Base-by-base conservation (phyloP, 2,329 filamentous ascomycete species). In the Onygenales sp. region DNA sequence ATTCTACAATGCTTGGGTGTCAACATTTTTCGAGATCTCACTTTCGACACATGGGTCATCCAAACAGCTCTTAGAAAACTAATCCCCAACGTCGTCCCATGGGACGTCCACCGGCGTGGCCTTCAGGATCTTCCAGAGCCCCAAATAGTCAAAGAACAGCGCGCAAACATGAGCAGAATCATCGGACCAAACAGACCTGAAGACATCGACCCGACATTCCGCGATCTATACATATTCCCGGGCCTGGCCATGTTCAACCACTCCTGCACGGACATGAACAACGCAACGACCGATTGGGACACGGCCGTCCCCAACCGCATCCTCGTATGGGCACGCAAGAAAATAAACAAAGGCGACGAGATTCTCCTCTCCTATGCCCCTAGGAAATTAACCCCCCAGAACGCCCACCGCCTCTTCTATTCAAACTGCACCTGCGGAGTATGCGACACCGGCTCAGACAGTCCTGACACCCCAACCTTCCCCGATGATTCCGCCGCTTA, bases 1-100 rank as follows among this genome's bases (percentile, higher is more conserved):
- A 70, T 70, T 14, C 57, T 70, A 11, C 57, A 62, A 33, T 56
- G 55, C 10, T 59, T 70, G 11, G 68, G 68, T 2, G 65, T 70
- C 6, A 62, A 70, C 42, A 69, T 70, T 13, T 70, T 69, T 57
- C 58, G 63, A 9, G 65, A 70, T 46, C 56, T 69, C 14, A 56
- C 59, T 5, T 70, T 70, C 48, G 68, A 70, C 53, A 70, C 65
- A 2, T 70, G 68, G 67, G 59, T 65, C 7, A 67, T 69, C 49
- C 68, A 70, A 36, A 58, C 57, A 1, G 61, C 67, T 4, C 47
- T 70, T 13, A 56, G 63, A 17, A 70, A 70, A 52, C 53, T 70
- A 2, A 57, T 67, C 1, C 49, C 62, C 27, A 63, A 65, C 44
- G 64, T 56, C 11, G 56, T 70, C 2, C 65, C 67, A 0, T 69